Percentiles rank a stretch among this genome's conserved stretches.
Conservation (phyloP, 805 yeast species). For the Kazachstania martiniae region DNA sequence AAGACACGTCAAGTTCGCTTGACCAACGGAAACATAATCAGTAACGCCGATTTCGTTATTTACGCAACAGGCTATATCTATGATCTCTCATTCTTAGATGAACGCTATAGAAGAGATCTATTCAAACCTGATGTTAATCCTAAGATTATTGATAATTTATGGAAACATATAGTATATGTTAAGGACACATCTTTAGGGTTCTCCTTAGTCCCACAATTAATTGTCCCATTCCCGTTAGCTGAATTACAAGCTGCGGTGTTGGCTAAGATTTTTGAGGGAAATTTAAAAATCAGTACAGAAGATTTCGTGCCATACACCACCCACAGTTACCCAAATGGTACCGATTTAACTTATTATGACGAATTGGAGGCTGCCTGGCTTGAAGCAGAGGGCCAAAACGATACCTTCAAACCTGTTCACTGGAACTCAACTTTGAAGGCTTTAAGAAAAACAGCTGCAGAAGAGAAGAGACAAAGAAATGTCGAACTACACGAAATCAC, state of each 20-base stretch:
- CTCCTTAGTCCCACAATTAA: conserved; percentile 50
- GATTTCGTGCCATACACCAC: conserved; percentile 1
- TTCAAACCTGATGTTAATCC: conserved; percentile 4
- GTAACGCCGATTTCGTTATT: conserved; percentile 31
- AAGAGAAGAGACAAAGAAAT: conserved; percentile 15
- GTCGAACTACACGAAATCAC: conserved; percentile 10
- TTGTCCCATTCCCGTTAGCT: conserved; percentile 51
- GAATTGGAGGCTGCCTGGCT: conserved; percentile 14
- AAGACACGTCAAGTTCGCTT: conserved; percentile 20
- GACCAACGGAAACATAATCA: conserved; percentile 23
- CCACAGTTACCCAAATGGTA: conserved; percentile 12
- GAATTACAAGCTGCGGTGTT: conserved; percentile 57
- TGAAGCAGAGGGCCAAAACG: too few relatives aligned
- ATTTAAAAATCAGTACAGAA: conserved; percentile 38
- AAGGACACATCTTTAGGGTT: conserved; percentile 56
- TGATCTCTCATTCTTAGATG: conserved; percentile 33
- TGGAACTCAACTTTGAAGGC: conserved; percentile 15
- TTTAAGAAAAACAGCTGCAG: conserved; percentile 10
- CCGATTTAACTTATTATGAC: conserved; percentile 20
- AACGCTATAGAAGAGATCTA: conserved; percentile 15
- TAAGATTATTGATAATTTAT: conserved; percentile 33
- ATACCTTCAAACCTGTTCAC: conserved; percentile 15
- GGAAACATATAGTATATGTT: conserved; percentile 47
- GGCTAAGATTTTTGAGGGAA: conserved; percentile 50
- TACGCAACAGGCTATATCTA: conserved; percentile 44